Evolutionary conservation across 1,139 yeast species (phyloP).

Genomic region (Taphrina pruni): DNA sequence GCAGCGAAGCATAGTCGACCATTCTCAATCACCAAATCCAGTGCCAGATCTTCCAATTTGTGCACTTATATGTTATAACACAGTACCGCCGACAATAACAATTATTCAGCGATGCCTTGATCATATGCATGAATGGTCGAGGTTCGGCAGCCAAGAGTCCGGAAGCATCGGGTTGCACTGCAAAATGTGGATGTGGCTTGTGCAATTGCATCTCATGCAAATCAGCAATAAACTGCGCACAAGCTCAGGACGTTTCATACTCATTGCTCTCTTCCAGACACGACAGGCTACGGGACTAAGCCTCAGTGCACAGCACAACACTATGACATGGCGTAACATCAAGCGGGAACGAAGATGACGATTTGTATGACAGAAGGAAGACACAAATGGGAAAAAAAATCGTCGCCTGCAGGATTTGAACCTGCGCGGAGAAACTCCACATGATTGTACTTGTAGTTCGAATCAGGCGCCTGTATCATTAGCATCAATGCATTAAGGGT

Average conservation of each 20-base stretch:
- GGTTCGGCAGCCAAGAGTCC: background rate
- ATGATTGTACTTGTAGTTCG: slow-evolving; percentile 9
- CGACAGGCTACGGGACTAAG: no score
- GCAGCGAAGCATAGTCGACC: slow-evolving; percentile 28
- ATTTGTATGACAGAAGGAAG: no score
- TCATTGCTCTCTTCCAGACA: no score
- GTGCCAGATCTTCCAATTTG: no score
- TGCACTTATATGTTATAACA: no score
- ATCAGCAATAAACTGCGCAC: background rate
- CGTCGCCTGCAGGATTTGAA: slow-evolving; percentile 31
- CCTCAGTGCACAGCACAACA: no score
- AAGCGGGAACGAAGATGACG: no score
- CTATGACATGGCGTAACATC: no score
- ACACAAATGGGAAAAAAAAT: background rate
- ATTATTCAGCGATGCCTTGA: background rate
- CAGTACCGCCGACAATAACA: background rate
- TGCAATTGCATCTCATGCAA: background rate
- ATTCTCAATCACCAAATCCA: background rate
- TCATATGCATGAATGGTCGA: no score
- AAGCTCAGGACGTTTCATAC: no score
- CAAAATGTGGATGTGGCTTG: slow-evolving; percentile 5
- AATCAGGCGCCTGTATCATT: slow-evolving; percentile 8
- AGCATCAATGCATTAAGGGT: no score
- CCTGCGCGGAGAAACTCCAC: slow-evolving; percentile 24
- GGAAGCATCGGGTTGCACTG: background rate